Evolutionary conservation across 148 eudicot species (phyloP), one percentile per base, ranked within the genome.

Genomic region (Cornus kousa): DNA sequence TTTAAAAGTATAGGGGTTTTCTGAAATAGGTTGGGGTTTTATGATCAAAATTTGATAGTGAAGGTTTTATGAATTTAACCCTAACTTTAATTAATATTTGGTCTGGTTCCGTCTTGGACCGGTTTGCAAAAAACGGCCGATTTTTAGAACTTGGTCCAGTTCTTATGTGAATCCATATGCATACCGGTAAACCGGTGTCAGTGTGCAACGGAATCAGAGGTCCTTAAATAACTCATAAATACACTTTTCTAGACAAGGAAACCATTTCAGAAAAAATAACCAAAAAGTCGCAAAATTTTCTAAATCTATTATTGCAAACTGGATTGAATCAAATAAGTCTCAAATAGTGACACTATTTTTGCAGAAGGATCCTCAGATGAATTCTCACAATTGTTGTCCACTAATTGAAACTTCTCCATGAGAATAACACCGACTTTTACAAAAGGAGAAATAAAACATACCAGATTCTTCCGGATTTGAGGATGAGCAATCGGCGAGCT

Each of bases 401-500:
- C 22, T 57, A 48, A 48, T 48, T 48, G 53, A 11, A 12, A 53
- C 62, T 19, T 62, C 4, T 19, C 22, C 23, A n/a, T 60, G n/a
- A 62, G 19, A 62, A 35, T 17, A 62, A 19, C 19, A 62, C 48
- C 3, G 66, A 68, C 10, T 32, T 57, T 23, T 2, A 33, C 24
- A 23, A 7, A 40, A 69, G 39, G 13, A 74, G 20, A 70, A 50
- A 39, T 12, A 55, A 62, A 65, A 48, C 68, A 65, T 87, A 92
- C 99, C 99, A 72, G 97, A 76, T 79, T 92, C 95, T 82, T 92
- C 99, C 62, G 99, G 99, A 87, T 94, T 86, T 39, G 98, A 90
- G 82, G 92, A 86, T 67, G 99, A 96, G 86, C 99, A 96, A 85
- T 96, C 99, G 76, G 99, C 97, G 75, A 96, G 99, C 87, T 96